These are phyloP conservation scores for Entomortierella beljakovae DNA, from an alignment of 192 early-diverging fungal genomes.

Conservation along the genomic window DNA sequence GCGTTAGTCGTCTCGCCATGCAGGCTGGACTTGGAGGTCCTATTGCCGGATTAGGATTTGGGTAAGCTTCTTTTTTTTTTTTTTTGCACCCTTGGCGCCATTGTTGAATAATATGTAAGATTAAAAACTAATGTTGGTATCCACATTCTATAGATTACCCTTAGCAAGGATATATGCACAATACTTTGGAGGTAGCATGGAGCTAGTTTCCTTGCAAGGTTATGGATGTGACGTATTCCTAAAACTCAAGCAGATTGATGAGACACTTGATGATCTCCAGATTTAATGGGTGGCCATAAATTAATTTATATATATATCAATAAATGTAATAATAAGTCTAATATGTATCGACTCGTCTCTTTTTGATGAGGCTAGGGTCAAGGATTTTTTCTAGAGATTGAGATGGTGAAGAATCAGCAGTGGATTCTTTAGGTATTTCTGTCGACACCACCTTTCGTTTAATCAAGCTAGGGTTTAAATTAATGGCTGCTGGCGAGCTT, in stretches of 20 bases:
- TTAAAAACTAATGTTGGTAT: not conserved
- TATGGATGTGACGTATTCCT: constrained; percentile 96
- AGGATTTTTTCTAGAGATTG: constrained; percentile 12
- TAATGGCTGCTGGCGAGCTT: no score
- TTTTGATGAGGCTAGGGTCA: constrained; percentile 25
- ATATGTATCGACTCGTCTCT: constrained; percentile 22
- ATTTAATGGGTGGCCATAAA: constrained; percentile 42
- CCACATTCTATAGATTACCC: constrained; percentile 72
- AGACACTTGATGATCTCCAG: constrained; percentile 61
- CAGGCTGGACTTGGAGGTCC: constrained; percentile 94
- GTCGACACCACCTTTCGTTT: no score
- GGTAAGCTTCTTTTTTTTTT: constrained; percentile 20
- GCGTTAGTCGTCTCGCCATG: constrained; percentile 82
- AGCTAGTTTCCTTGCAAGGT: constrained; percentile 84
- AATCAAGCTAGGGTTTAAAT: constrained; percentile 3
- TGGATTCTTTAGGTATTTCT: not conserved
- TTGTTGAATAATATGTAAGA: not conserved
- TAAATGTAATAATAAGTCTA: not conserved
- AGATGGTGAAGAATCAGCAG: not conserved
- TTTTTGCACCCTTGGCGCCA: not conserved
- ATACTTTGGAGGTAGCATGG: constrained; percentile 94
- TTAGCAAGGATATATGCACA: constrained; percentile 89
- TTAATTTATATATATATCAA: not conserved
- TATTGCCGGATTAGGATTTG: constrained; percentile 79
- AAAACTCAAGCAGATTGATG: constrained; percentile 87